Percentiles rank a stretch among this genome's conserved stretches.
phyloP scores from a whole-genome alignment of 768 basidiomycete species.

The Collybia nuda region DNA sequence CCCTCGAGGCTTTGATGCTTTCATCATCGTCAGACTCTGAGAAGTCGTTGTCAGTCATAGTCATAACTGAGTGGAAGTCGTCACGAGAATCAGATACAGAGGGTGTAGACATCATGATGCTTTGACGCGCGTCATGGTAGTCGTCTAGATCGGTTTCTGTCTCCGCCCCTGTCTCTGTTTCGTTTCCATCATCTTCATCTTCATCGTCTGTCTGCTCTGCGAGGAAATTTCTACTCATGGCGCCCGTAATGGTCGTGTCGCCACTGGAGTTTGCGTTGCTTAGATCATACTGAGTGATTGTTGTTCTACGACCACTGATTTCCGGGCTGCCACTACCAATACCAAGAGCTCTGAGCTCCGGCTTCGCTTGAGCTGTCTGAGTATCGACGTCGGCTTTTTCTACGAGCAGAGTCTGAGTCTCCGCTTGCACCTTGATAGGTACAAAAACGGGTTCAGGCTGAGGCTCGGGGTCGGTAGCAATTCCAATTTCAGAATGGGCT shows the following conservation, averaged over 20 bases:
- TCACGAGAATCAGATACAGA: slow-evolving; percentile 54
- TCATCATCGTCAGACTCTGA: slow-evolving; percentile 61
- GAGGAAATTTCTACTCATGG: slow-evolving; percentile 31
- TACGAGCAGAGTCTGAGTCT: slow-evolving; percentile 35
- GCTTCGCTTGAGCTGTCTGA: slow-evolving; percentile 17
- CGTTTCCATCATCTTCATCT: slow-evolving; percentile 60
- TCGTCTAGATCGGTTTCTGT: slow-evolving; percentile 70
- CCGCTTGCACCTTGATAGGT: slow-evolving; percentile 25
- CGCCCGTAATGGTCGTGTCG: slow-evolving; percentile 39
- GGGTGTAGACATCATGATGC: slow-evolving; percentile 61
- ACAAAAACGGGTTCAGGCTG: slow-evolving; percentile 12
- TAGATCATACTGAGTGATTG: slow-evolving; percentile 48
- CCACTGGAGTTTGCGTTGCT: slow-evolving; percentile 28
- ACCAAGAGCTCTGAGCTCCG: slow-evolving; percentile 15
- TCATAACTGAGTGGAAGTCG: slow-evolving; percentile 78
- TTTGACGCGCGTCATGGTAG: slow-evolving; percentile 80
- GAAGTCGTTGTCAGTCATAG: slow-evolving; percentile 68
- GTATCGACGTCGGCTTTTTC: slow-evolving; percentile 30
- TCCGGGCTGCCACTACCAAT: slow-evolving; percentile 8
- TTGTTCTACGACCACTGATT: slow-evolving; percentile 33
- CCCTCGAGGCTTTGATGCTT: slow-evolving; percentile 70
- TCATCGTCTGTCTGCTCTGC: slow-evolving; percentile 20
- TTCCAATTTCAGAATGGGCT: slow-evolving; percentile 26
- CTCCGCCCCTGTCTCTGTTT: slow-evolving; percentile 67
- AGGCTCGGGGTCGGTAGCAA: slow-evolving; percentile 35